A percentile compares a stretch with the other conserved stretches of the same genome.
Conservation (phyloP, 2,329 filamentous ascomycete genomes). For the Trichoderma gracile region DNA sequence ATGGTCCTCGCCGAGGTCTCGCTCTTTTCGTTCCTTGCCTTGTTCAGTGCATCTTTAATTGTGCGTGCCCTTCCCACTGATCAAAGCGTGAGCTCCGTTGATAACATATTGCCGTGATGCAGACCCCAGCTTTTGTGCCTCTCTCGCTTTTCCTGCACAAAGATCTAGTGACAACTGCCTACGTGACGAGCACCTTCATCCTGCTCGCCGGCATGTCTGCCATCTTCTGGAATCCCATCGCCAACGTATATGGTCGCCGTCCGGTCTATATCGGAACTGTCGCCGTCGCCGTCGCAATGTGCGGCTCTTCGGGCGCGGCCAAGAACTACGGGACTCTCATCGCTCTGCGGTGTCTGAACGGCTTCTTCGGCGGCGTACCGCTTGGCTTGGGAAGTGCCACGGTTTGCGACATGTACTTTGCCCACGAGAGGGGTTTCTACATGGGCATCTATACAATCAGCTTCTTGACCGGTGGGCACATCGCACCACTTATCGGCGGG, state of each 20-base stretch:
- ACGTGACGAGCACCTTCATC: conserved; percentile 21
- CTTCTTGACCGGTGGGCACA: conserved; percentile 15
- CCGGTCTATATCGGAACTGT: conserved; percentile 14
- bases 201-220: conserved; percentile 5
- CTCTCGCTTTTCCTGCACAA: conserved; percentile 6
- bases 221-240: conserved; percentile 16
- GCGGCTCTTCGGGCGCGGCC: conserved; percentile 14
- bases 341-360: conserved; percentile 12
- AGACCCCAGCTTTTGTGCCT: conserved; percentile 20
- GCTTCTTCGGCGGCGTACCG: conserved; percentile 12
- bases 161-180: conserved; percentile 13
- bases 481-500: conserved; percentile 18
- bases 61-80: background rate
- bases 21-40: conserved; percentile 15
- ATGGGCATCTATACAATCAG: conserved; percentile 22
- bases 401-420: conserved; percentile 22
- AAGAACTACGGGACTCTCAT: conserved; percentile 21
- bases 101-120: background rate
- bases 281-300: conserved; percentile 7
- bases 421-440: conserved; percentile 14
- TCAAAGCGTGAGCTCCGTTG: background rate
- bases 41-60: conserved; percentile 21
- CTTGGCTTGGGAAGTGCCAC: conserved; percentile 14
- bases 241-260: conserved; percentile 20
- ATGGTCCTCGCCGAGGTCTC: conserved; percentile 18